Conservation (phyloP, 169 alveolate species). For the Ichthyophthirius multifiliis region DNA sequence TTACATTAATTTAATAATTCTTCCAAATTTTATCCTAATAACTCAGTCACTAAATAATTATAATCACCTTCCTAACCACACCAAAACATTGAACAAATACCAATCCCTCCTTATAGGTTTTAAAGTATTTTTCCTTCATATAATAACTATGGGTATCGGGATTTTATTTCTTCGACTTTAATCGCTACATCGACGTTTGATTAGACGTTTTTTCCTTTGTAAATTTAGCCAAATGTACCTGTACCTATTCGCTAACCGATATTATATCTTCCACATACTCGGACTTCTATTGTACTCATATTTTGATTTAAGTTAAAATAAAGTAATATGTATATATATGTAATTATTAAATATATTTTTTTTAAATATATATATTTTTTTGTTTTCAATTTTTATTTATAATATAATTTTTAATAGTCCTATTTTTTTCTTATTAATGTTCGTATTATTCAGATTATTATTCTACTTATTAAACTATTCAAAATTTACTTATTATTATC, state of each 20-base stretch:
- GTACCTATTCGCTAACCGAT: not conserved
- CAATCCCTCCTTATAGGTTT: conserved; percentile 44
- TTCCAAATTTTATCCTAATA: conserved; percentile 73
- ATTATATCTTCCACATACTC: not conserved
- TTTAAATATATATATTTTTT: too few species aligned
- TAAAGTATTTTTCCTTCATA: conserved; percentile 27
- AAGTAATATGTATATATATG: too few species aligned
- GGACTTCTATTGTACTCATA: not conserved
- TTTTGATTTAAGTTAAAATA: too few species aligned
- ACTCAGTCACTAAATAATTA: conserved; percentile 84
- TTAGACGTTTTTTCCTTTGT: not conserved
- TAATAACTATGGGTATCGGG: conserved; percentile 44
- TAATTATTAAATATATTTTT: too few species aligned
- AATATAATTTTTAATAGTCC: too few species aligned
- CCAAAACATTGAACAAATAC: conserved; percentile 97
- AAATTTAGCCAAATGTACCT: not conserved
- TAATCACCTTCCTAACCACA: conserved; percentile 99
- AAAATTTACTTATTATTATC: too few species aligned
- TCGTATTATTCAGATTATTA: too few species aligned
- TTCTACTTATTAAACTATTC: too few species aligned
- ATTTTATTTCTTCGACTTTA: conserved; percentile 39
- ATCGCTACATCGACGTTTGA: conserved; percentile 34
- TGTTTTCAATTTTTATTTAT: too few species aligned
- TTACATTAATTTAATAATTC: conserved; percentile 55
- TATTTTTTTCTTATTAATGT: too few species aligned